These are phyloP conservation scores for Astragalus glycyphyllos DNA, from an alignment of 306 rosid species.

Conservation along the genomic window DNA sequence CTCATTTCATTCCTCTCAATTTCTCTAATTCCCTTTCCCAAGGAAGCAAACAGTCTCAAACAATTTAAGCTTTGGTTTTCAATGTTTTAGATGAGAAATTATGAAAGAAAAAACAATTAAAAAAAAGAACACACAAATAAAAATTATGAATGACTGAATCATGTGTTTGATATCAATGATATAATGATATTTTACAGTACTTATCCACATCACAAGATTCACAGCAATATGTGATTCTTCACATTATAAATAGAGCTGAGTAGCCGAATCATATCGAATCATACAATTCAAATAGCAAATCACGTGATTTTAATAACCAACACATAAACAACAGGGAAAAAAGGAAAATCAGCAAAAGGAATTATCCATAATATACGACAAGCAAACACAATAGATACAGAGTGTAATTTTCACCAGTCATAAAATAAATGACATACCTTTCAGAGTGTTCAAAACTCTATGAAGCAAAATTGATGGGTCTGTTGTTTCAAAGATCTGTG, in stretches of 20 bases:
- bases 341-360: slow-evolving; percentile 34
- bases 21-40: too few species aligned
- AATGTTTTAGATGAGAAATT: background rate
- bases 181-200: background rate
- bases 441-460: slow-evolving; percentile 72
- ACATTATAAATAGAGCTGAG: background rate
- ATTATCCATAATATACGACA: slow-evolving; percentile 15
- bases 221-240: background rate
- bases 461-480: slow-evolving; percentile 70
- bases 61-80: too few species aligned
- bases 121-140: background rate
- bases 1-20: too few species aligned
- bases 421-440: slow-evolving; percentile 59
- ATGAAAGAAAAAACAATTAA: background rate
- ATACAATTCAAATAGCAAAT: background rate
- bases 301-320: background rate
- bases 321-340: slow-evolving; percentile 6
- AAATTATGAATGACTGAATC: background rate
- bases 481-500: slow-evolving; percentile 78
- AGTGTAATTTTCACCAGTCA: background rate
- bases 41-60: too few species aligned
- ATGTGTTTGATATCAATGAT: background rate
- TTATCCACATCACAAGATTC: background rate
- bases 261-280: background rate
- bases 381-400: slow-evolving; percentile 20